Conservation (phyloP, 2,329 filamentous ascomycete genomes). For the Fusarium sp. region DNA sequence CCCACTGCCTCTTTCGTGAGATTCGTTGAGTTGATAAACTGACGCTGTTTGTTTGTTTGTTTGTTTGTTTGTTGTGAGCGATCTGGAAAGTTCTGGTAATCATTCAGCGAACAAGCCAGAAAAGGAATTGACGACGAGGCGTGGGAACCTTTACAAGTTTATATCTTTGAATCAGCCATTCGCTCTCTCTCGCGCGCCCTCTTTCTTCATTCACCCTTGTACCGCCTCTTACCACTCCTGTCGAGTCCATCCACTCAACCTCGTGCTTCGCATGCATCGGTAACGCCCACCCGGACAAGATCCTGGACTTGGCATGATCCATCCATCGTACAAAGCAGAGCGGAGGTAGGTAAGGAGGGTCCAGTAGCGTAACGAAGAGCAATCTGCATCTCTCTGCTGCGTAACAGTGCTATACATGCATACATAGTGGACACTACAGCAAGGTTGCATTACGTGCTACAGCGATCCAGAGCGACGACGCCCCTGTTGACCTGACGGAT, state of each 20-base stretch:
- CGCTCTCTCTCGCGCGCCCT: background rate
- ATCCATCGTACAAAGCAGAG: background rate
- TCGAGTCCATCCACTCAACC: slow-evolving; percentile 25
- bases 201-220: slow-evolving; percentile 6
- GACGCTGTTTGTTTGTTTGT: background rate
- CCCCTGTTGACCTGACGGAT: slow-evolving; percentile 31
- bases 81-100: background rate
- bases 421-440: background rate
- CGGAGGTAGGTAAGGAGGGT: background rate
- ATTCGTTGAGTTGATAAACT: background rate
- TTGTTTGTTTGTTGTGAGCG: background rate
- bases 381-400: background rate
- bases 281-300: slow-evolving; percentile 19
- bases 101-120: background rate
- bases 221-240: slow-evolving; percentile 18
- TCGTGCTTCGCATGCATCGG: slow-evolving; percentile 28
- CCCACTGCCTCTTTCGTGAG: background rate
- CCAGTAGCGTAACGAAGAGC: background rate
- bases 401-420: background rate
- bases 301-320: slow-evolving; percentile 28
- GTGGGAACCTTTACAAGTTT: slow-evolving; percentile 32
- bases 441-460: background rate
- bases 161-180: slow-evolving; percentile 26
- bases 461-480: background rate
- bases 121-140: background rate